phyloP scores from a whole-genome alignment of 1,284 basidiomycete genomes.

The Neonothopanus nambi region DNA sequence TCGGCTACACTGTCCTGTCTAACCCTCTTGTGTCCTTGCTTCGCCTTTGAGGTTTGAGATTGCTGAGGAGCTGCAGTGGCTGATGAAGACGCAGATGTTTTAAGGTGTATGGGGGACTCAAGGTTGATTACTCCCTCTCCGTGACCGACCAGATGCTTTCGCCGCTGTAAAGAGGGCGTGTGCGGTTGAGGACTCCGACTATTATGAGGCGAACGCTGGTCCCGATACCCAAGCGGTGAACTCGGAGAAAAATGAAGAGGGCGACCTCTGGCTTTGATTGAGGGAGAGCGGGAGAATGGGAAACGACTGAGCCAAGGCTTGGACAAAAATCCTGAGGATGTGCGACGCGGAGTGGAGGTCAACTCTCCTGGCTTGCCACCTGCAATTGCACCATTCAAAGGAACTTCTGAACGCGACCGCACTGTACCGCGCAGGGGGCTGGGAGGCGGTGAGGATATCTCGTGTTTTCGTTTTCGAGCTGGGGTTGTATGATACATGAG shows the following conservation, averaged over 20 bases:
- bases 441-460: too few relatives aligned
- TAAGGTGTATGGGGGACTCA: constrained; percentile 5
- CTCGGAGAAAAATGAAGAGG: constrained; percentile 5
- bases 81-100: neutral
- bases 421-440: too few relatives aligned
- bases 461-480: too few relatives aligned
- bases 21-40: neutral
- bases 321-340: too few relatives aligned
- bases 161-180: neutral
- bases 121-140: neutral
- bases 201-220: neutral
- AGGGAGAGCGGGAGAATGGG: neutral
- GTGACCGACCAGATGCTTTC: neutral
- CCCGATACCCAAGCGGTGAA: neutral
- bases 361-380: too few relatives aligned
- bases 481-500: too few relatives aligned
- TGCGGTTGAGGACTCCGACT: neutral
- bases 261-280: constrained; percentile 1
- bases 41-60: neutral
- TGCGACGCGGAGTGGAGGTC: too few relatives aligned
- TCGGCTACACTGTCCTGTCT: neutral
- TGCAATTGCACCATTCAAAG: too few relatives aligned
- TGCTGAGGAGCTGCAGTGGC: neutral
- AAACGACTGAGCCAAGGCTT: neutral
- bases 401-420: too few relatives aligned